Percentiles rank a stretch among this genome's conserved stretches.
phyloP scores from a whole-genome alignment of 306 rosid genomes.

The Acacia acuminata region DNA sequence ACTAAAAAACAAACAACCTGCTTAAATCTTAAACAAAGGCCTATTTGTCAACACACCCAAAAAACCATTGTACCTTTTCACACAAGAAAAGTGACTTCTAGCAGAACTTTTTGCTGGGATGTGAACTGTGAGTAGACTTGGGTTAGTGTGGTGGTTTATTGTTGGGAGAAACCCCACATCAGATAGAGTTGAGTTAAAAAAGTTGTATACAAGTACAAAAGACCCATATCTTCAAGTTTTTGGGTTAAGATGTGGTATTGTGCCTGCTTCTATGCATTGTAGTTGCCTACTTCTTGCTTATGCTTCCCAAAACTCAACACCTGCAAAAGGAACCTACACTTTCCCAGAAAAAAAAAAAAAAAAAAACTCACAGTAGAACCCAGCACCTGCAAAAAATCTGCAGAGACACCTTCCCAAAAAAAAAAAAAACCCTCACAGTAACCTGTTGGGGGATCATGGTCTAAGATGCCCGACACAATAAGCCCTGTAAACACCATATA shows the following conservation, averaged over 20 bases:
- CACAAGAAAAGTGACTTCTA: slow-evolving; percentile 16
- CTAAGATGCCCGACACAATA: slow-evolving; percentile 38
- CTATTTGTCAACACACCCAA: slow-evolving; percentile 32
- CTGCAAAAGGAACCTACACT: no score
- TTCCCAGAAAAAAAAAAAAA: no score
- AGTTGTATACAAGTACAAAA: background rate
- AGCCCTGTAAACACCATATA: slow-evolving; percentile 40
- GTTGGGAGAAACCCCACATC: background rate
- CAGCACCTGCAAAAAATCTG: background rate
- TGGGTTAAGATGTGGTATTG: no score
- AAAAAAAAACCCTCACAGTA: slow-evolving; percentile 37
- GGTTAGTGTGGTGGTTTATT: background rate
- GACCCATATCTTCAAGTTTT: background rate
- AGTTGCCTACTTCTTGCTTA: no score
- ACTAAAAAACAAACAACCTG: slow-evolving; percentile 10
- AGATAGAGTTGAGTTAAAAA: background rate
- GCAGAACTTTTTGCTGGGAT: slow-evolving; percentile 10
- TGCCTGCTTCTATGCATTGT: no score
- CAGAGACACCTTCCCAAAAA: no score
- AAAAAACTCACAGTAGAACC: background rate
- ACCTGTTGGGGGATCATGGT: slow-evolving; percentile 45
- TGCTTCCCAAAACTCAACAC: no score
- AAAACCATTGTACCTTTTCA: slow-evolving; percentile 28
- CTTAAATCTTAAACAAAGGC: slow-evolving; percentile 28
- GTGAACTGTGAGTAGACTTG: background rate